Base-by-base conservation (phyloP, 1,284 basidiomycete species). In the Pisolithus thermaeus region DNA sequence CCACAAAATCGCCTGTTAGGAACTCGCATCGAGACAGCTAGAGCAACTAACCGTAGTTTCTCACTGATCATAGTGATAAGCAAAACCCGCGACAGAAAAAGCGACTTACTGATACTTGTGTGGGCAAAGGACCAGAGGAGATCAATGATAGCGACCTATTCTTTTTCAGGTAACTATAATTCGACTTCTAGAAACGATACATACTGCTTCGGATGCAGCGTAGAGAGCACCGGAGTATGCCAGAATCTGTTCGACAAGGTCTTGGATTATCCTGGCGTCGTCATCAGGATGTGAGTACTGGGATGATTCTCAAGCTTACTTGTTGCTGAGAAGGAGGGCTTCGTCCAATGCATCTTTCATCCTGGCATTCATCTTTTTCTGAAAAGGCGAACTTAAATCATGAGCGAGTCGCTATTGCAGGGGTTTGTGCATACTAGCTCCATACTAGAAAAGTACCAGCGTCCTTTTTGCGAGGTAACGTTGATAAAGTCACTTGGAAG, bases 111-210 rank as follows among this genome's bases (percentile, higher is more conserved):
- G 41, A 87, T 89, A 3, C 91, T 83, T 9, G 79, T 71, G 65
- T 92, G 85, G 0, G 92, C 86, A 65, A 96, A 94, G 2, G 87
- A 83, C 78, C 87, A 87, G 3, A 96, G 67, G 76, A 93, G 85
- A 62, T 97, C 94, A 1, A 95, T 68, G 49, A 92, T 70, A 0
- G 91, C 90, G 43, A 95, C 77, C 82, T 92, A 49, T 25, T 37
- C 4, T 4, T 8, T 30, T 23, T 46, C 45, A 8, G 41, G 36
- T 39, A 27, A 11, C 22, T 4, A 28, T 40, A 14, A 41, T 2
- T 20, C 38, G 1, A 8, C 44, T 20, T 7, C 6, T 5, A 36
- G 25, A 4, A 25, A 7, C 12, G 32, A 35, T 35, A 64, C 73
- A 49, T 56, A 90, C 90, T n/a, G 90, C 89, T 71, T 95, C 92